Evolutionary conservation across 2,329 filamentous ascomycete genomes (phyloP).

Genomic region (Xylaria sp.): DNA sequence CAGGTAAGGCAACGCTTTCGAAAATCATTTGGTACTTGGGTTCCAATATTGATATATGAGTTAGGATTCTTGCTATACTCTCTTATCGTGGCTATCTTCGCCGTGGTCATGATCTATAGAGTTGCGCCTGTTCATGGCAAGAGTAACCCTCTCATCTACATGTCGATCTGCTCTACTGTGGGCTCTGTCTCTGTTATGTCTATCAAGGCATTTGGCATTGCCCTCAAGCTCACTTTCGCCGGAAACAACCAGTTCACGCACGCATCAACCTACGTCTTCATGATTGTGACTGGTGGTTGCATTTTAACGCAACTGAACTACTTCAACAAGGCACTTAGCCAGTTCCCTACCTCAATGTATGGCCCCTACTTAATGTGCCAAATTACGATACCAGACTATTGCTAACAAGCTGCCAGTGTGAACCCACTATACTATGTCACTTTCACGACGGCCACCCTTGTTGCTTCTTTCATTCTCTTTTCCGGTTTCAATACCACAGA

Average conservation of each 20-base stretch:
- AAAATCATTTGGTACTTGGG: background rate
- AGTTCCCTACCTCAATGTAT: slow-evolving; percentile 97
- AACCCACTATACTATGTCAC: slow-evolving; percentile 98
- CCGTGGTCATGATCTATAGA: slow-evolving; percentile 94
- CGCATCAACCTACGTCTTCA: slow-evolving; percentile 96
- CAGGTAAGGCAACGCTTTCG: slow-evolving; percentile 69
- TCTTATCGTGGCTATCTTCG: slow-evolving; percentile 81
- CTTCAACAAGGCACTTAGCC: slow-evolving; percentile 97
- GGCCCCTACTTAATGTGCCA: slow-evolving; percentile 47
- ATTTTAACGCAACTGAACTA: slow-evolving; percentile 99
- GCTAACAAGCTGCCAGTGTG: slow-evolving; percentile 68
- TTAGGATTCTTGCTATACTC: slow-evolving; percentile 92
- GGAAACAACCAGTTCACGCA: slow-evolving; percentile 96
- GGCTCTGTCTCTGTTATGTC: slow-evolving; percentile 99
- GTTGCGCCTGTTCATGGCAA: slow-evolving; percentile 90
- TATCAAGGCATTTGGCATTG: slow-evolving; percentile 98
- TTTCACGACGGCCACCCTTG: slow-evolving; percentile 93
- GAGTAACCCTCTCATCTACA: slow-evolving; percentile 94
- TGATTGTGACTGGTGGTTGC: slow-evolving; percentile 91
- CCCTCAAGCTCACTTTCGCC: slow-evolving; percentile 90
- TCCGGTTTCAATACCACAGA: slow-evolving; percentile 95
- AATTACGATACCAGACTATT: slow-evolving; percentile 5
- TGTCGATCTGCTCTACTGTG: slow-evolving; percentile 97
- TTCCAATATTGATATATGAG: slow-evolving; percentile 39
- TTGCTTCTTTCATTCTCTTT: slow-evolving; percentile 96